A percentile compares a stretch with the other conserved stretches of the same genome.
phyloP scores from a whole-genome alignment of 768 basidiomycete species.

The Nevesoporus exiguus region DNA sequence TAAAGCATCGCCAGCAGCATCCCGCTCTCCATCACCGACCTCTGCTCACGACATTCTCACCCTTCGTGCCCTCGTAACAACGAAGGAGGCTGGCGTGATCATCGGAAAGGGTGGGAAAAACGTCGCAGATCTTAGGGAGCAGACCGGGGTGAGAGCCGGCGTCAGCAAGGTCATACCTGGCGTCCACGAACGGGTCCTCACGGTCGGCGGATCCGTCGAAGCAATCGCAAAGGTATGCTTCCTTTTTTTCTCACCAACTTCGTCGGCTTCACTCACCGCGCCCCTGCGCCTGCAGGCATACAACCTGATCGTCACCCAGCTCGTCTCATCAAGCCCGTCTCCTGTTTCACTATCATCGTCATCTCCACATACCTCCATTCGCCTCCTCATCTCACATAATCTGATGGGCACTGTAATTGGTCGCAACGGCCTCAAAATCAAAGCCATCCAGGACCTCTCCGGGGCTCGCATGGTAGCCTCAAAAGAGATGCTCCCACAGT shows the following conservation, averaged over 20 bases:
- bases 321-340: conserved; percentile 77
- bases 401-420: conserved; percentile 99
- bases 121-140: conserved; percentile 93
- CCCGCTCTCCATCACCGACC: conserved; percentile 69
- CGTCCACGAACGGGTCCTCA: conserved; percentile 96
- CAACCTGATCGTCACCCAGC: conserved; percentile 88
- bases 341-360: conserved; percentile 67
- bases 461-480: conserved; percentile 98
- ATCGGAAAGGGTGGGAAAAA: conserved; percentile 97
- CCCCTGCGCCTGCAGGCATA: conserved; percentile 63
- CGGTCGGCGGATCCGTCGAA: conserved; percentile 88
- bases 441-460: conserved; percentile 95
- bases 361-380: conserved; percentile 76
- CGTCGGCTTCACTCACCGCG: conserved; percentile 7
- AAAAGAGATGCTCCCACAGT: conserved; percentile 99
- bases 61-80: conserved; percentile 91
- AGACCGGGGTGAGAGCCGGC: conserved; percentile 96
- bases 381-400: conserved; percentile 97
- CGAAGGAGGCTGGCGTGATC: conserved; percentile 96
- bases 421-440: conserved; percentile 94
- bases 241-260: background rate
- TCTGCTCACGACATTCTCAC: conserved; percentile 73
- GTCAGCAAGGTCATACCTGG: conserved; percentile 98
- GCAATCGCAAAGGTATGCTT: conserved; percentile 79
- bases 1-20: conserved; percentile 56